Percentiles rank a stretch among this genome's conserved stretches.
Evolutionary conservation across 305 asterid species (phyloP).

Genomic region (Fraxinus baroniana): DNA sequence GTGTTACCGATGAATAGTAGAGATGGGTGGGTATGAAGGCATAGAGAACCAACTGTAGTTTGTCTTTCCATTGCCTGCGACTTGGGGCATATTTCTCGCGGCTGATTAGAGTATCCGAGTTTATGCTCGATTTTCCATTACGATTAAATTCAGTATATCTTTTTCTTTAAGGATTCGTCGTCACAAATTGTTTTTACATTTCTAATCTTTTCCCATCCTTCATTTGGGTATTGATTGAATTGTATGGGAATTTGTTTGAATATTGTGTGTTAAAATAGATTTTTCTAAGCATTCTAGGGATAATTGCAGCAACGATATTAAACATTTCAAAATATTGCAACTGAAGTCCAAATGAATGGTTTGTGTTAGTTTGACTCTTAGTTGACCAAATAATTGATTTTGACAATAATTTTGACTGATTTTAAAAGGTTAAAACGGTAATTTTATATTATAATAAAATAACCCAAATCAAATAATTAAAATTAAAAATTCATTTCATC

Average conservation of each 20-base stretch:
- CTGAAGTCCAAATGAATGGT: too few species aligned
- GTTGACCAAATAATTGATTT: too few species aligned
- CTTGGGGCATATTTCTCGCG: slow-evolving; percentile 16
- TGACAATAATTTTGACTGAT: too few species aligned
- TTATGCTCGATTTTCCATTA: background rate
- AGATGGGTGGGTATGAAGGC: background rate
- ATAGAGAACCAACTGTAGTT: slow-evolving; percentile 16
- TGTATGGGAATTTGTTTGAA: background rate
- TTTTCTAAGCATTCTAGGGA: background rate
- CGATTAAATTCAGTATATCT: background rate
- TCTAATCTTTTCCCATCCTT: background rate
- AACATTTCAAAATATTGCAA: too few species aligned
- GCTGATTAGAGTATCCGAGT: slow-evolving; percentile 17
- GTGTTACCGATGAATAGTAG: slow-evolving; percentile 82
- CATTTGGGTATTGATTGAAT: background rate
- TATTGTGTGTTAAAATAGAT: background rate
- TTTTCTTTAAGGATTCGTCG: background rate
- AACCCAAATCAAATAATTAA: too few species aligned
- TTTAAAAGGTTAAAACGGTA: too few species aligned
- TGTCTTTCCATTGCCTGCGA: background rate
- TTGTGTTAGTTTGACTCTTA: too few species aligned
- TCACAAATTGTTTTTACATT: background rate
- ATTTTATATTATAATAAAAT: too few species aligned
- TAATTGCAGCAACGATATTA: too few species aligned
- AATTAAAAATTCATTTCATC: too few species aligned